These are phyloP conservation scores for Amorphotheca resinae DNA, from an alignment of 495 filamentous ascomycete genomes.

Conservation along the genomic window DNA sequence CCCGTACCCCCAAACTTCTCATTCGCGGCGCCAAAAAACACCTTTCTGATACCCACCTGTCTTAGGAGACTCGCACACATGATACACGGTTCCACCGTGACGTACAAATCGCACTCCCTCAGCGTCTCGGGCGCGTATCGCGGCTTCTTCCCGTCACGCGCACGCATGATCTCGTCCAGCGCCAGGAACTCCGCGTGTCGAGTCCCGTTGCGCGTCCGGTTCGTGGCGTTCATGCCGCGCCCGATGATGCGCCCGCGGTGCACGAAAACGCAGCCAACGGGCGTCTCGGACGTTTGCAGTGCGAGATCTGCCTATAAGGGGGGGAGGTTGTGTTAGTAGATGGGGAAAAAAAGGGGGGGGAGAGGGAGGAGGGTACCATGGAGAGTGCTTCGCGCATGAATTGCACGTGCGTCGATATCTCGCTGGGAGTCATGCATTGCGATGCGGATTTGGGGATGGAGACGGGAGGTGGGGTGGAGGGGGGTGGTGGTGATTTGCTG, in stretches of 20 bases:
- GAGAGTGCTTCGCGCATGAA: constrained; percentile 61
- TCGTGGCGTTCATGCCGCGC: constrained; percentile 90
- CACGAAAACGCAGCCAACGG: constrained; percentile 91
- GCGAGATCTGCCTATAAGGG: constrained; percentile 71
- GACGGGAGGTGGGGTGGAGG: not conserved
- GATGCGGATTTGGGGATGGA: not conserved
- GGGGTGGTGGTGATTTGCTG: not conserved
- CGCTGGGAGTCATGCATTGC: too few relatives aligned
- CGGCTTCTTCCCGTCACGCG: not conserved
- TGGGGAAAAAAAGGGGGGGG: not conserved
- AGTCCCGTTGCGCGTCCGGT: constrained; percentile 74
- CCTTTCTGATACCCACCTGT: constrained; percentile 67
- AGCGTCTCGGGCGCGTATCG: constrained; percentile 38
- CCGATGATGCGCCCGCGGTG: constrained; percentile 54
- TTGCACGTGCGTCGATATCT: constrained; percentile 30
- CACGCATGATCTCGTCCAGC: constrained; percentile 40
- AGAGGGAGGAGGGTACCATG: constrained; percentile 37
- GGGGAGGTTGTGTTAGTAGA: not conserved
- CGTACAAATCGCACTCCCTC: constrained; percentile 68
- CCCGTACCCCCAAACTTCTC: constrained; percentile 94
- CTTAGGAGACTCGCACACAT: constrained; percentile 94
- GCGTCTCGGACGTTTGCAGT: constrained; percentile 74
- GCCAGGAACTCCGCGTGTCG: constrained; percentile 91
- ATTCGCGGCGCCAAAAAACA: constrained; percentile 91
- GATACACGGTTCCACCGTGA: constrained; percentile 94